These are phyloP conservation scores for Russula vinacea DNA, from an alignment of 768 basidiomycete genomes.

Conservation along the genomic window DNA sequence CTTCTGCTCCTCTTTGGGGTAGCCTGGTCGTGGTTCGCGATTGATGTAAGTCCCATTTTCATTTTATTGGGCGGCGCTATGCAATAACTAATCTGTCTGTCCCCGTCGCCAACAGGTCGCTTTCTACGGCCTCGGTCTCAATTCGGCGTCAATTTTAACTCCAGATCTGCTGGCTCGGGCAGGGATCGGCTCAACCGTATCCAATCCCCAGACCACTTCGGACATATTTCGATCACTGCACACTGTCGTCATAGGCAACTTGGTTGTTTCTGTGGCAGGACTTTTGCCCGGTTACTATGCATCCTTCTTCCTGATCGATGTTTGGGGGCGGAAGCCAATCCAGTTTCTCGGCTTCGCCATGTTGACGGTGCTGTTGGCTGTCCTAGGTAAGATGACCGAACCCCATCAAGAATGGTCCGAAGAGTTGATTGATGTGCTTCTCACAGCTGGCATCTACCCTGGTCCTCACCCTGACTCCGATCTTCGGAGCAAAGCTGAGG, in stretches of 20 bases:
- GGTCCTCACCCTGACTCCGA: background rate
- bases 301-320: constrained; percentile 63
- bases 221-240: constrained; percentile 50
- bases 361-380: constrained; percentile 61
- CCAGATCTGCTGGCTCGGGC: constrained; percentile 43
- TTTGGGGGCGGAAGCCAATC: constrained; percentile 78
- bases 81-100: background rate
- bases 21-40: constrained; percentile 84
- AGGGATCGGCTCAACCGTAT: constrained; percentile 54
- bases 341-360: constrained; percentile 72
- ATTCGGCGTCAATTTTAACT: constrained; percentile 68
- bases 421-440: constrained; percentile 32
- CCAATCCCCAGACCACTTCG: constrained; percentile 36
- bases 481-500: constrained; percentile 42
- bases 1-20: constrained; percentile 73
- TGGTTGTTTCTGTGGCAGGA: constrained; percentile 73
- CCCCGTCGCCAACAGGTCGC: constrained; percentile 52
- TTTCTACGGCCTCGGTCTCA: constrained; percentile 86
- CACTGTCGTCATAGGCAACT: constrained; percentile 68
- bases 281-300: constrained; percentile 78
- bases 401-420: constrained; percentile 30
- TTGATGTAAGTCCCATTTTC: constrained; percentile 57
- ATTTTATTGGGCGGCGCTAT: background rate
- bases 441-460: constrained; percentile 22
- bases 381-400: constrained; percentile 55